A percentile compares a stretch with the other conserved stretches of the same genome.
Conservation (phyloP, 352 stramenopile species). For the Pythium chondricola region DNA sequence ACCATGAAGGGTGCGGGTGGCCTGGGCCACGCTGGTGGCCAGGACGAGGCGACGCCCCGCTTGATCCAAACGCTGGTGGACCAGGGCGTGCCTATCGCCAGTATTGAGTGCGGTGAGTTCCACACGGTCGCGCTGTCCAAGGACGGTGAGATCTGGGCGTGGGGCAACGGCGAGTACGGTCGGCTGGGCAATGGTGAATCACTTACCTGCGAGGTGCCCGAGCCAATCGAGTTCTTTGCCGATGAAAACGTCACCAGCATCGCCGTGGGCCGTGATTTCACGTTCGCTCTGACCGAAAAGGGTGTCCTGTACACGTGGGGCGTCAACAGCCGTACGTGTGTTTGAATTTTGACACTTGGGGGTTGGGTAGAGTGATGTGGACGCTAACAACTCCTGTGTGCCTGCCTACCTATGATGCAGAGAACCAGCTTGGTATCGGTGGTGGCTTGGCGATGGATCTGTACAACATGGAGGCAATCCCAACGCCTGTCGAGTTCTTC, state of each 20-base stretch:
- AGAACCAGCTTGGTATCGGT: slow-evolving; percentile 87
- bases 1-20: slow-evolving; percentile 76
- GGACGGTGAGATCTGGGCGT: slow-evolving; percentile 89
- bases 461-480: slow-evolving; percentile 92
- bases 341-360: too few relatives aligned
- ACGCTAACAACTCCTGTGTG: too few relatives aligned
- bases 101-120: slow-evolving; percentile 79
- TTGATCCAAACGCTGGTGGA: slow-evolving; percentile 70
- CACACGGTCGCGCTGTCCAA: slow-evolving; percentile 86
- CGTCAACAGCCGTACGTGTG: slow-evolving; percentile 85
- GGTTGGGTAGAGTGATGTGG: too few relatives aligned
- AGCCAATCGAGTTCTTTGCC: slow-evolving; percentile 82
- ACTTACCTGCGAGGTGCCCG: slow-evolving; percentile 69
- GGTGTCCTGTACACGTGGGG: slow-evolving; percentile 89
- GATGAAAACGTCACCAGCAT: slow-evolving; percentile 66
- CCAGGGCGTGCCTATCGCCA: slow-evolving; percentile 67
- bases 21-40: slow-evolving; percentile 63
- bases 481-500: slow-evolving; percentile 79
- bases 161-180: slow-evolving; percentile 90
- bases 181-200: slow-evolving; percentile 87
- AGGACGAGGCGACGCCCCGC: slow-evolving; percentile 66
- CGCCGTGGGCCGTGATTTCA: slow-evolving; percentile 84
- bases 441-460: slow-evolving; percentile 89
- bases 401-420: too few relatives aligned
- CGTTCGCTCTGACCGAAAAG: slow-evolving; percentile 77